A percentile compares a stretch with the other conserved stretches of the same genome.
phyloP scores from a whole-genome alignment of 352 stramenopile genomes.

The Phytophthora niederhauseri region DNA sequence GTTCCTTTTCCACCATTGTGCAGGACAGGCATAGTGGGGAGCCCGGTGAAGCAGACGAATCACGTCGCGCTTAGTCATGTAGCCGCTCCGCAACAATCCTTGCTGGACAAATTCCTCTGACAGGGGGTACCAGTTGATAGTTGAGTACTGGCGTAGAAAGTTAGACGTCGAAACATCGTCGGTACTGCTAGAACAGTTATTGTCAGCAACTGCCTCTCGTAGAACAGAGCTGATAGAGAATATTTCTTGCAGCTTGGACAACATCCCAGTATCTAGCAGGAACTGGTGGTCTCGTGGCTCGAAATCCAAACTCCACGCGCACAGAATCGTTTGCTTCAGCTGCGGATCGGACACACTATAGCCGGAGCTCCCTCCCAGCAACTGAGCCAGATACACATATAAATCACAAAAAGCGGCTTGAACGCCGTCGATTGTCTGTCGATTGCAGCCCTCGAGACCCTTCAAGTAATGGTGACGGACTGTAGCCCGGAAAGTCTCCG shows the following conservation, averaged over 20 bases:
- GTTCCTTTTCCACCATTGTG: slow-evolving; percentile 70
- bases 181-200: slow-evolving; percentile 1
- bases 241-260: slow-evolving; percentile 71
- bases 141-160: slow-evolving; percentile 29
- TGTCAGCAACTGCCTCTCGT: slow-evolving; percentile 41
- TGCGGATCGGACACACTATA: slow-evolving; percentile 51
- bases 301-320: slow-evolving; percentile 85
- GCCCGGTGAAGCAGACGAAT: slow-evolving; percentile 65
- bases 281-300: slow-evolving; percentile 84
- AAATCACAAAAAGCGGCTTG: slow-evolving; percentile 79
- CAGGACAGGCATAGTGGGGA: slow-evolving; percentile 59
- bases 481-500: slow-evolving; percentile 84
- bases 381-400: slow-evolving; percentile 67
- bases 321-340: slow-evolving; percentile 82
- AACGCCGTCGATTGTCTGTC: slow-evolving; percentile 58
- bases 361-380: slow-evolving; percentile 44
- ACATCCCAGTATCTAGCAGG: slow-evolving; percentile 78
- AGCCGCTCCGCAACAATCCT: slow-evolving; percentile 65
- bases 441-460: slow-evolving; percentile 82
- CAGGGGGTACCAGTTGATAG: slow-evolving; percentile 80
- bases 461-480: slow-evolving; percentile 90
- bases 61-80: slow-evolving; percentile 84
- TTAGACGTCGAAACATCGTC: slow-evolving; percentile 7
- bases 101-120: slow-evolving; percentile 84
- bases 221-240: slow-evolving; percentile 75